Base-by-base conservation (phyloP, 1,284 basidiomycete species). In the Fomitiporia mediterranea region DNA sequence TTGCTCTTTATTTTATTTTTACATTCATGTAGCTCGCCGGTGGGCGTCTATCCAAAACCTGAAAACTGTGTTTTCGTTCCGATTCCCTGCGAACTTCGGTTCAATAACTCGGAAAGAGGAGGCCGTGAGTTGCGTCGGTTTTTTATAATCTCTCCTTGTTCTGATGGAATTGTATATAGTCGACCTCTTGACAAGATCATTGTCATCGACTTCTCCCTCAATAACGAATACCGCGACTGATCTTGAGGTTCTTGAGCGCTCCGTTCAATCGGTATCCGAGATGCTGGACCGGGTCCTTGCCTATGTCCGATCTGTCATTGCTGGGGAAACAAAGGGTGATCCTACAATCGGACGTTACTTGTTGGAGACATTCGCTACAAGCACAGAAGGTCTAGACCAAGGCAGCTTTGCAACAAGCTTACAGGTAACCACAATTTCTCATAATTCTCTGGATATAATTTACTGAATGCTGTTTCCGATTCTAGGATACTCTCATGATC, bases 31-130 rank as follows among this genome's bases (percentile, higher is more conserved):
- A 91, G 89, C 67, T 87, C 89, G 34, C 89, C 90, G 2, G 83
- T 93, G 17, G 94, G 91, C 44, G 83, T 95, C 40, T 83, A 81
- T 68, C 89, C 89, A 44, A 94, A 94, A 73, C 84, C 91, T 39
- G 90, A 95, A 75, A 95, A 95, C 73, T 89, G 90, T 62, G 88
- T 94, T 25, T 98, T 98, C 71, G 78, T 91, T 23, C 94, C 94
- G 27, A 83, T 98, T 43, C 87, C 89, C 35, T 87, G 90, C 58
- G 82, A 88, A 61, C 75, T 97, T 60, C 83, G 83, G 66, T 91
- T 91, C 71, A 83, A 86, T 64, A 83, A 91, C 54, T 79, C 86
- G 32, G 94, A 97, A 69, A 82, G 87, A 61, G 86, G 89, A 62
- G 91, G 91, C 49, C 75, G 92, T 94, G 71, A 67, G 91, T 86